phyloP scores from a whole-genome alignment of 2,329 filamentous ascomycete genomes.

The Metarhizium rileyi region DNA sequence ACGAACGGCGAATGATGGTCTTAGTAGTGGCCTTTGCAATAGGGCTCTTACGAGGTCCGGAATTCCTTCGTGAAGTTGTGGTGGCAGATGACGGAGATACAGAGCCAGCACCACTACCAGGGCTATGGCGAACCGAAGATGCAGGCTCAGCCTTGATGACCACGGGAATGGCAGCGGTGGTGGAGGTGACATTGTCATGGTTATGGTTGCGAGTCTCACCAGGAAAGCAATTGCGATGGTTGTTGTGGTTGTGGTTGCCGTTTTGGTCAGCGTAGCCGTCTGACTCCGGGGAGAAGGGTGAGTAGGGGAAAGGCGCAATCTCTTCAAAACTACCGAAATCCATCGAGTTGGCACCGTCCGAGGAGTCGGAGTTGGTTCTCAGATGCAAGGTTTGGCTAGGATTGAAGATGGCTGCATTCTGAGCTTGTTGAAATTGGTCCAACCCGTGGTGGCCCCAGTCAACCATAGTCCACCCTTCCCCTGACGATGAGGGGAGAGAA shows the following conservation, averaged over 20 bases:
- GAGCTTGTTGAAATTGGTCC: constrained; percentile 47
- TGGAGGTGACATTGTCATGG: constrained; percentile 54
- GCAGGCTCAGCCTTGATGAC: constrained; percentile 49
- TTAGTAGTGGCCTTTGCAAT: constrained; percentile 70
- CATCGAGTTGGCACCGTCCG: constrained; percentile 57
- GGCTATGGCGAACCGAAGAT: constrained; percentile 46
- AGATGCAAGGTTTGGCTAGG: constrained; percentile 84
- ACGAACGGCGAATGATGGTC: constrained; percentile 71
- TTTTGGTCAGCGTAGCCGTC: constrained; percentile 59
- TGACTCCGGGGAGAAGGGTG: constrained; percentile 74
- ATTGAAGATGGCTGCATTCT: constrained; percentile 71
- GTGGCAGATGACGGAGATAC: constrained; percentile 54
- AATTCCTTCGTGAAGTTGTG: constrained; percentile 52
- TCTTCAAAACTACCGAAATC: constrained; percentile 76
- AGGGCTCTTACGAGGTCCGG: constrained; percentile 65
- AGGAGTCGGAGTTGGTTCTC: constrained; percentile 78
- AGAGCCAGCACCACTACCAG: constrained; percentile 51
- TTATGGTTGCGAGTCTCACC: constrained; percentile 40
- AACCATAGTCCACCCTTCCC: constrained; percentile 79
- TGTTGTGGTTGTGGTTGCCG: constrained; percentile 12
- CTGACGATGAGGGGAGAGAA: constrained; percentile 70
- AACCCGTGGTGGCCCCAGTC: constrained; percentile 61
- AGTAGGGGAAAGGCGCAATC: constrained; percentile 57
- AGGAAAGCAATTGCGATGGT: constrained; percentile 53
- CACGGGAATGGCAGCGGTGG: constrained; percentile 58